phyloP scores from a whole-genome alignment of 1,284 basidiomycete species.

The Somion occarium region DNA sequence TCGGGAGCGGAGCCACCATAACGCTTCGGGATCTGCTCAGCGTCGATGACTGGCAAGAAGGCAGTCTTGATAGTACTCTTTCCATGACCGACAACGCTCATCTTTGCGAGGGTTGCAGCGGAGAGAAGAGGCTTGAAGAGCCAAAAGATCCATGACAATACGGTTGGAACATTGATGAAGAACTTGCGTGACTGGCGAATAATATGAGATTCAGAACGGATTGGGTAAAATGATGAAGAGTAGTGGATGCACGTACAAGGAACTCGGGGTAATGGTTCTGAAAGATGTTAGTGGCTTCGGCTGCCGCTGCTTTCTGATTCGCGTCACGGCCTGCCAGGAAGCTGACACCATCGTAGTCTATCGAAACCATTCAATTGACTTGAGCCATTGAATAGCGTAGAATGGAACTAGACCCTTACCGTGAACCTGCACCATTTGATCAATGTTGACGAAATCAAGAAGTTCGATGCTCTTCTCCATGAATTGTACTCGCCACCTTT shows the following conservation, averaged over 20 bases:
- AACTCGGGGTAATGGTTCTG: slow-evolving; percentile 73
- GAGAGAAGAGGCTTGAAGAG: slow-evolving; percentile 72
- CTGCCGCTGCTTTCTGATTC: slow-evolving; percentile 70
- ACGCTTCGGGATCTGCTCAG: slow-evolving; percentile 52
- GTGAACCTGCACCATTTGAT: slow-evolving; percentile 73
- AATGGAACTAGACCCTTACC: slow-evolving; percentile 34
- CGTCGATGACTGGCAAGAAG: slow-evolving; percentile 49
- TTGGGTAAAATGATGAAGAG: slow-evolving; percentile 3
- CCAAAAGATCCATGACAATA: slow-evolving; percentile 79
- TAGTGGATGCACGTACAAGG: slow-evolving; percentile 40
- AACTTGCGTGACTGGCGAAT: slow-evolving; percentile 58
- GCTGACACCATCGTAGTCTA: slow-evolving; percentile 76
- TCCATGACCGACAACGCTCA: slow-evolving; percentile 69
- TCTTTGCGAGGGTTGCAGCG: slow-evolving; percentile 67
- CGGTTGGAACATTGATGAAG: slow-evolving; percentile 72
- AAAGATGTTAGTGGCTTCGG: slow-evolving; percentile 68
- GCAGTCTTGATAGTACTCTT: slow-evolving; percentile 51
- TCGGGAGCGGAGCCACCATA: slow-evolving; percentile 55
- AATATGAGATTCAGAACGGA: background rate
- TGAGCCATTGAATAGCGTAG: background rate
- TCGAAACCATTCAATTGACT: background rate
- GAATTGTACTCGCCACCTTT: slow-evolving; percentile 70
- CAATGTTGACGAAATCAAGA: slow-evolving; percentile 68
- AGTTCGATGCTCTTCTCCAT: slow-evolving; percentile 64
- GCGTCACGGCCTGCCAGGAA: slow-evolving; percentile 43